Conservation (phyloP, 2,329 filamentous ascomycete genomes). For the Fusarium vanettenii region DNA sequence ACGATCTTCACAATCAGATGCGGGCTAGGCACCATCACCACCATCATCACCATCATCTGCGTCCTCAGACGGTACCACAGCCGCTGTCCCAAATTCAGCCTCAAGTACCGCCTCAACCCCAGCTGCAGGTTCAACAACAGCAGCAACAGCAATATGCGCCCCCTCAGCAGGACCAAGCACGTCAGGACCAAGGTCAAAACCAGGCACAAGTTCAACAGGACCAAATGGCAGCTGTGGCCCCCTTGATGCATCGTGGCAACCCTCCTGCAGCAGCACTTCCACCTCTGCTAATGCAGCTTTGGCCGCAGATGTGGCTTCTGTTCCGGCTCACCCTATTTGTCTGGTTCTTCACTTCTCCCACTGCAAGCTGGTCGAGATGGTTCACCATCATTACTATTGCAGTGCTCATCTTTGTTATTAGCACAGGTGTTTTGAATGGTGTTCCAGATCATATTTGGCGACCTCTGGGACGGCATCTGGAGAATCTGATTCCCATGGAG, state of each 20-base stretch:
- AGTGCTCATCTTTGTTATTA: constrained; percentile 66
- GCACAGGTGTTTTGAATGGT: constrained; percentile 69
- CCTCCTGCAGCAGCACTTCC: constrained; percentile 49
- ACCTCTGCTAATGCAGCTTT: constrained; percentile 53
- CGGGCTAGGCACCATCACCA: constrained; percentile 43
- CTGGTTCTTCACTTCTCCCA: constrained; percentile 72
- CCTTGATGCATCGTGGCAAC: constrained; percentile 53
- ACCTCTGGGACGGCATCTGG: constrained; percentile 68
- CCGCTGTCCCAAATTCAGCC: constrained; percentile 17
- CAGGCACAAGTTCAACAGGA: constrained; percentile 40
- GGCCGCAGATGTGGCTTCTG: constrained; percentile 72
- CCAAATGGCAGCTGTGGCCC: constrained; percentile 36
- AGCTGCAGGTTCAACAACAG: constrained; percentile 29
- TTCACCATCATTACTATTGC: constrained; percentile 66
- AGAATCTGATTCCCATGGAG: constrained; percentile 67
- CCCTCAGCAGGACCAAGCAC: constrained; percentile 43
- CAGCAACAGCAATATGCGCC: constrained; percentile 31
- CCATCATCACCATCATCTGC: constrained; percentile 38
- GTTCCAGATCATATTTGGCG: constrained; percentile 66
- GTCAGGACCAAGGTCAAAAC: constrained; percentile 29
- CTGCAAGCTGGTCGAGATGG: constrained; percentile 70
- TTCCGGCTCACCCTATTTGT: constrained; percentile 69
- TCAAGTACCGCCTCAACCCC: constrained; percentile 19
- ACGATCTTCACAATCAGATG: constrained; percentile 34
- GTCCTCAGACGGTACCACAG: constrained; percentile 22